These are phyloP conservation scores for Boletus speciosus DNA, from an alignment of 768 basidiomycete species.

Conservation along the genomic window DNA sequence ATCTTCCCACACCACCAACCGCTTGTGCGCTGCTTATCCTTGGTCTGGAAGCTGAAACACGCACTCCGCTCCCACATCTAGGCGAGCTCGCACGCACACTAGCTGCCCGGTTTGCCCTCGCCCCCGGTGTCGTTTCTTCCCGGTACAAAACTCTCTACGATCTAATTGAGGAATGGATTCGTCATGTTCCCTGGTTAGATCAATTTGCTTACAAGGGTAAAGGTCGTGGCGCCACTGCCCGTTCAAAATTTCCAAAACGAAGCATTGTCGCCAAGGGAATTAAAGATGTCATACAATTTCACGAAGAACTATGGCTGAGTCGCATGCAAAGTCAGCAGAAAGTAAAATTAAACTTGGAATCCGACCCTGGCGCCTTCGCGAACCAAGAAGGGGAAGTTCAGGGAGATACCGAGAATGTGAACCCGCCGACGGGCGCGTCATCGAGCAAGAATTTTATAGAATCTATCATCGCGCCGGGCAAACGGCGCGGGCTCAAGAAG, in stretches of 20 bases:
- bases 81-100: slow-evolving; percentile 57
- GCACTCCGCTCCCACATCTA: slow-evolving; percentile 49
- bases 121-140: slow-evolving; percentile 56
- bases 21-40: slow-evolving; percentile 71
- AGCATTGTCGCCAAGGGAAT: slow-evolving; percentile 62
- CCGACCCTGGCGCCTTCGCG: slow-evolving; percentile 29
- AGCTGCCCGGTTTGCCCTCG: slow-evolving; percentile 47
- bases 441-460: not conserved
- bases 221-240: slow-evolving; percentile 36
- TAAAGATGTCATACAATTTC: slow-evolving; percentile 66
- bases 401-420: slow-evolving; percentile 16
- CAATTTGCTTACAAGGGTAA: slow-evolving; percentile 43
- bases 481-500: slow-evolving; percentile 30
- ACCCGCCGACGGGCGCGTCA: slow-evolving; percentile 10
- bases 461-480: slow-evolving; percentile 11
- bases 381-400: slow-evolving; percentile 33
- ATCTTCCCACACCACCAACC: slow-evolving; percentile 42
- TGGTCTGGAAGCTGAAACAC: slow-evolving; percentile 64
- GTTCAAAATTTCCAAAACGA: slow-evolving; percentile 62
- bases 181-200: slow-evolving; percentile 72
- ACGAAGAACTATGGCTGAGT: slow-evolving; percentile 56
- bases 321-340: slow-evolving; percentile 34
- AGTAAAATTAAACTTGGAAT: slow-evolving; percentile 39
- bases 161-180: slow-evolving; percentile 53
- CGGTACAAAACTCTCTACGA: slow-evolving; percentile 69